A percentile compares a stretch with the other conserved stretches of the same genome.
Conservation (phyloP, 2,329 filamentous ascomycete genomes). For the Trichophyton rubrum region DNA sequence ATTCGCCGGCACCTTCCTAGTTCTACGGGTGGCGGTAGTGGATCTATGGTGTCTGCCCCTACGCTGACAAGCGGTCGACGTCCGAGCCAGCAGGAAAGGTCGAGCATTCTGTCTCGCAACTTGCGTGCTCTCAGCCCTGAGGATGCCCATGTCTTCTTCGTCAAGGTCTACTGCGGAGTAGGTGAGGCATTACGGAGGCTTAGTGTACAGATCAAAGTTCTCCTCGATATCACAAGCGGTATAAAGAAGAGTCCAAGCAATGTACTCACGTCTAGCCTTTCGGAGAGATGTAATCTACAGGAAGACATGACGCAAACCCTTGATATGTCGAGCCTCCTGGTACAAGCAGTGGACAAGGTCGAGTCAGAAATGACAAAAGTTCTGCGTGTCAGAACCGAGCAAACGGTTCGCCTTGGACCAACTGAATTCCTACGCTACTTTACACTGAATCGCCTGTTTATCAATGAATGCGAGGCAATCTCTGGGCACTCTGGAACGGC, state of each 20-base stretch:
- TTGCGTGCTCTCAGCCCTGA: conserved; percentile 68
- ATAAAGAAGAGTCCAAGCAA: not conserved
- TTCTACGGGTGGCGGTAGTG: conserved; percentile 83
- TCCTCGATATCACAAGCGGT: conserved; percentile 80
- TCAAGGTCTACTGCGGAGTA: conserved; percentile 71
- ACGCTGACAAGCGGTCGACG: conserved; percentile 44
- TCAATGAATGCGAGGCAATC: conserved; percentile 74
- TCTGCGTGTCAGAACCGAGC: conserved; percentile 62
- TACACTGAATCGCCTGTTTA: conserved; percentile 67
- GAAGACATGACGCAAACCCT: conserved; percentile 48
- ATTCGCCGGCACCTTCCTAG: conserved; percentile 77
- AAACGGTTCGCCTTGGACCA: conserved; percentile 55
- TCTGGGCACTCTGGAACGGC: conserved; percentile 64
- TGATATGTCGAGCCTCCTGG: conserved; percentile 64
- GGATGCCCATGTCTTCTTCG: conserved; percentile 71
- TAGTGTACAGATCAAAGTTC: conserved; percentile 82
- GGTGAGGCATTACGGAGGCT: conserved; percentile 75
- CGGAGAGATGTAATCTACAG: too few species aligned
- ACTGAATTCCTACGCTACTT: conserved; percentile 69
- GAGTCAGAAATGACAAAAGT: conserved; percentile 59
- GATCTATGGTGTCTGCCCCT: conserved; percentile 74
- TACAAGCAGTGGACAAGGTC: conserved; percentile 67
- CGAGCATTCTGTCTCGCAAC: conserved; percentile 73
- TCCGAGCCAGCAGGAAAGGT: conserved; percentile 73
- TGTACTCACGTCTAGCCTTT: too few species aligned